Percentiles rank a stretch among this genome's conserved stretches.
Evolutionary conservation across 192 early-diverging fungal genomes (phyloP).

Genomic region (Allomyces javanicus): DNA sequence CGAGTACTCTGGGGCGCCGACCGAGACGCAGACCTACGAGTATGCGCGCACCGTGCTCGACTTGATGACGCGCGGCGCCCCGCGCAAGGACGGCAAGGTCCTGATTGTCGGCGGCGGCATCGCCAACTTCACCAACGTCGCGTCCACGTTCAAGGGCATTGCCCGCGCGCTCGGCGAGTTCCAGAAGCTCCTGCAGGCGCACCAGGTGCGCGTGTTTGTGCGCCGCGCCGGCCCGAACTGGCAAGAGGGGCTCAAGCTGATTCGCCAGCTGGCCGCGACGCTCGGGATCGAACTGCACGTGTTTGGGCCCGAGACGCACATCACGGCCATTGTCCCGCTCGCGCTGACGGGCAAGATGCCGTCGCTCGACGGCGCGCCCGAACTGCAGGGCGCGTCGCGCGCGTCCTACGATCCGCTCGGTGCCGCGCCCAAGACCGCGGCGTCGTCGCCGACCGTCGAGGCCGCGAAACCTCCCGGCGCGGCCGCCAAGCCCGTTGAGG

Average conservation of each 20-base stretch:
- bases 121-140: constrained; percentile 99
- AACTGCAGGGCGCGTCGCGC: neutral
- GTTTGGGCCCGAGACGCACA: constrained; percentile 92
- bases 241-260: constrained; percentile 92
- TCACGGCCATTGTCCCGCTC: constrained; percentile 95
- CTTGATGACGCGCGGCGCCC: constrained; percentile 78
- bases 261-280: constrained; percentile 80
- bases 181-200: constrained; percentile 64
- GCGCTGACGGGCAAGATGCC: constrained; percentile 55
- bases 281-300: constrained; percentile 88
- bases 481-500: constrained; percentile 38
- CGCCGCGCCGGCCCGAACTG: constrained; percentile 98
- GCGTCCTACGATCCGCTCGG: neutral
- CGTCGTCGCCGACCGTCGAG: constrained; percentile 2
- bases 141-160: constrained; percentile 97
- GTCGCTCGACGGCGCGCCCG: constrained; percentile 10
- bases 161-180: constrained; percentile 84
- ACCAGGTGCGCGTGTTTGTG: constrained; percentile 85
- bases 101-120: constrained; percentile 98
- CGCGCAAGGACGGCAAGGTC: constrained; percentile 80
- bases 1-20: constrained; percentile 98
- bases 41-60: constrained; percentile 97
- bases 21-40: constrained; percentile 98
- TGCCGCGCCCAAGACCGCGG: constrained; percentile 2
- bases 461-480: constrained; percentile 22